Evolutionary conservation across 1,139 yeast species (phyloP), one percentile per base, ranked within the genome.

Genomic region (Geotrichum australiense): DNA sequence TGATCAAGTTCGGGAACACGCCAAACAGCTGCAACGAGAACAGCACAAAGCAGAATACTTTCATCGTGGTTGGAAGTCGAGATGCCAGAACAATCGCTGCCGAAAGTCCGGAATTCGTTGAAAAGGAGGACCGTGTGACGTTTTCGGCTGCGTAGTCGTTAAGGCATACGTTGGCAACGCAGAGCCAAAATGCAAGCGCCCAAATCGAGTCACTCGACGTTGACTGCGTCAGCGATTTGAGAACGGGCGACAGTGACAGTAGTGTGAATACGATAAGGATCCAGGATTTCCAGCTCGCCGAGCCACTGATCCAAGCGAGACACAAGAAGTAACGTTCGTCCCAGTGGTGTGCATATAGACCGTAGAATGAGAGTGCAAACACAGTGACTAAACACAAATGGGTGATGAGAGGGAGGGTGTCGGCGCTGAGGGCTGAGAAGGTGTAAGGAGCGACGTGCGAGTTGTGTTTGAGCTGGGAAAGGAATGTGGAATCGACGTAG

Each of bases 171-270:
- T 84, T 84, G 33, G 78, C 68, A 6, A 85, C 51, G 29, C 84
- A 78, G 20, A 91, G 67, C 76, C 94, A 79, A 41, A 82, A 76
- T 3, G 94, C 77, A 5, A 91, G 63, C 0, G 95, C 87, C 97
- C 98, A 91, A 49, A 93, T 86, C 14, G 96, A 86, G 62, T 91
- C 97, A 0, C 94, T 82, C 0, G 96, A 76, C 0, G 96, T 86
- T 0, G 96, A 83, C 52, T 78, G 75, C 0, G 96, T 87, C 39
- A 93, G 69, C 0, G 96, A 87, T 53, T 85, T 83, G 43, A 91
- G 69, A 2, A 91, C 91, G 0, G 98, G 98, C 0, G 96, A 84
- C 34, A 89, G 65, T 0, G 93, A 78, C 35, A 87, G 66, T 36
- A 89, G 65, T 3, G 84, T 74, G 48, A 89, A 74, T 1, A 80